Evolutionary conservation across 495 filamentous ascomycete genomes (phyloP), one percentile per base, ranked within the genome.

Genomic region (Xylaria longipes): DNA sequence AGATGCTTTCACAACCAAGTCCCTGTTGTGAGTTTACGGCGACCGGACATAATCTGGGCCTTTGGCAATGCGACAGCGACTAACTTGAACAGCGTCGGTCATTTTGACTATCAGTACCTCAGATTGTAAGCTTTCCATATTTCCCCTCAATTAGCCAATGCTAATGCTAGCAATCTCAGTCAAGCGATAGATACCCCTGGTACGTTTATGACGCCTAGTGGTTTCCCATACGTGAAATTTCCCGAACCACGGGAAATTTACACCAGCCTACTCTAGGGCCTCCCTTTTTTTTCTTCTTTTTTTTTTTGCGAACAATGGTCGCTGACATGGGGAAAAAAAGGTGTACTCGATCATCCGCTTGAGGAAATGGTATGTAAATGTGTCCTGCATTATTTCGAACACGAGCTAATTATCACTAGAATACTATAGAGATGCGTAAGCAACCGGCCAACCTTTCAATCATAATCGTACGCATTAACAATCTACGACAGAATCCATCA

Each of bases 61-160:
- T 64, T 60, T 9, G 27, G 29, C 29, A 43, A 54, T 37, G 15
- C 8, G 37, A 63, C 29, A 62, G 11, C 35, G 14, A 22, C 69
- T 71, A 29, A 71, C 62, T 15, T 56, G 6, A 60, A 37, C 37
- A 71, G 69, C 76, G 97, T 98, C 25, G 96, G 96, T 56, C 96
- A 99, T 80, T 97, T 98, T 76, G 96, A 99, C 85, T 99, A 98
- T 87, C 97, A 97, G 80, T 98, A 97, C 83, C 87, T 97, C 58
- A 91, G 94, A 60, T 97, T 97, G 85, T 74, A 96, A 93, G 81
- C 93, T 88, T 88, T 97, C 88, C 73, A 87, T 57, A 1, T 12
- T 57, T 27, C 41, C 52, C 22, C 52, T 22, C 27, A 37, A 11
- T 17, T 39, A 17, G 29, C 39, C 0, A 37, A 56, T 66, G 45